These are phyloP conservation scores for Penicillium cataractarum DNA, from an alignment of 495 filamentous ascomycete genomes.

Conservation along the genomic window DNA sequence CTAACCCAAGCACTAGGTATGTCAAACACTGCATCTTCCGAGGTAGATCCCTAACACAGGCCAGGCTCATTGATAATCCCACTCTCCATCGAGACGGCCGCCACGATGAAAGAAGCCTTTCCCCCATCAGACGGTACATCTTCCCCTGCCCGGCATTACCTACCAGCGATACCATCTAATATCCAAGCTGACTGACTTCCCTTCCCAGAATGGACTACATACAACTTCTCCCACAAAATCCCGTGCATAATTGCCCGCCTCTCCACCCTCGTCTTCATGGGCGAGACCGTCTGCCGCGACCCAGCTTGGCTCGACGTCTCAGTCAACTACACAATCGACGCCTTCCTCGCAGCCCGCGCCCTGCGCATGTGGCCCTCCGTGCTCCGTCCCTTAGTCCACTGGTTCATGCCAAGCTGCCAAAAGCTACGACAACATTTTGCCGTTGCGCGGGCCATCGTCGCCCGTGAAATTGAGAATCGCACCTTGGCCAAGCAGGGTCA, in stretches of 20 bases:
- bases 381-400: slow-evolving; percentile 41
- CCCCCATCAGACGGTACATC: slow-evolving; percentile 41
- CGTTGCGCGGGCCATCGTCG: slow-evolving; percentile 34
- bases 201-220: slow-evolving; percentile 35
- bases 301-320: slow-evolving; percentile 60
- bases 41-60: neutral
- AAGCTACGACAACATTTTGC: slow-evolving; percentile 34
- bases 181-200: neutral
- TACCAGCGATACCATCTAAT: too few relatives aligned
- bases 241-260: slow-evolving; percentile 56
- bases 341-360: slow-evolving; percentile 41
- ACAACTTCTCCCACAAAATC: slow-evolving; percentile 33
- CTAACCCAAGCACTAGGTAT: slow-evolving; percentile 52
- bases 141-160: neutral
- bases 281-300: slow-evolving; percentile 53
- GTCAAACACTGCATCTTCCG: neutral
- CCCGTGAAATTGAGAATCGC: slow-evolving; percentile 36
- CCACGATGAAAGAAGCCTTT: slow-evolving; percentile 41
- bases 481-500: slow-evolving; percentile 27
- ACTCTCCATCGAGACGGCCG: slow-evolving; percentile 48
- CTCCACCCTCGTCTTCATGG: slow-evolving; percentile 63
- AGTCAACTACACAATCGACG: slow-evolving; percentile 59
- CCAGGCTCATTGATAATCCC: slow-evolving; percentile 40
- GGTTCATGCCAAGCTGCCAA: slow-evolving; percentile 37
- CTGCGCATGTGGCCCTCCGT: slow-evolving; percentile 41